These are phyloP conservation scores for Perkinsus chesapeaki DNA, from an alignment of 169 alveolate genomes.

Conservation along the genomic window DNA sequence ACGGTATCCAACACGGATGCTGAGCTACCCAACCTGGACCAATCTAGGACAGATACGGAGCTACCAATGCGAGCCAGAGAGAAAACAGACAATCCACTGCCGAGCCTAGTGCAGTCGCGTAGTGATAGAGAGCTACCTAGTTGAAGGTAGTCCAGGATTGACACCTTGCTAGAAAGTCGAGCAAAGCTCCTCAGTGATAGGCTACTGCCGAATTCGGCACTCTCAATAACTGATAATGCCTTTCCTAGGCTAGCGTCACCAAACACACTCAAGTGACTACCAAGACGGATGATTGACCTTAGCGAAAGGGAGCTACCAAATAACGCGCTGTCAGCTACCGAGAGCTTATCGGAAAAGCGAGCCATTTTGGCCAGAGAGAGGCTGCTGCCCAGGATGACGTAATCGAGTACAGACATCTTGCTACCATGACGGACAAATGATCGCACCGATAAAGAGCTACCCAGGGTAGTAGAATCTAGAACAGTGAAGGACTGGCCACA, in stretches of 20 bases:
- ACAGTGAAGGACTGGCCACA: background rate
- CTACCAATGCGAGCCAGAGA: background rate
- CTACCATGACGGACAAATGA: background rate
- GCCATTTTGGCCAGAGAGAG: background rate
- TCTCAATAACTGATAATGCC: too few relatives aligned
- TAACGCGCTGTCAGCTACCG: background rate
- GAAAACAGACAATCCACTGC: background rate
- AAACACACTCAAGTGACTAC: background rate
- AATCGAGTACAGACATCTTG: background rate
- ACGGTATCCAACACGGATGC: conserved; percentile 15
- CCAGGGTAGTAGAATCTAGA: background rate
- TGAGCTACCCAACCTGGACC: background rate
- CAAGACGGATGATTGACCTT: background rate
- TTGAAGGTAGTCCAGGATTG: background rate
- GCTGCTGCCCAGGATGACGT: background rate
- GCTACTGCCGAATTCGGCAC: background rate
- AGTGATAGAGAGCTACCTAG: background rate
- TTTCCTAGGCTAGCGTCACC: background rate
- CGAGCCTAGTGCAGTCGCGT: background rate
- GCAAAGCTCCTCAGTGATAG: background rate
- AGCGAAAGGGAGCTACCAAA: background rate
- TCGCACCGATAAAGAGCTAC: background rate
- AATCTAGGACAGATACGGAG: background rate
- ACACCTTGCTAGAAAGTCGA: background rate
- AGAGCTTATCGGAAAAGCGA: background rate